Evolutionary conservation across 1,284 basidiomycete genomes (phyloP).

Genomic region (Naganishia cerealis): DNA sequence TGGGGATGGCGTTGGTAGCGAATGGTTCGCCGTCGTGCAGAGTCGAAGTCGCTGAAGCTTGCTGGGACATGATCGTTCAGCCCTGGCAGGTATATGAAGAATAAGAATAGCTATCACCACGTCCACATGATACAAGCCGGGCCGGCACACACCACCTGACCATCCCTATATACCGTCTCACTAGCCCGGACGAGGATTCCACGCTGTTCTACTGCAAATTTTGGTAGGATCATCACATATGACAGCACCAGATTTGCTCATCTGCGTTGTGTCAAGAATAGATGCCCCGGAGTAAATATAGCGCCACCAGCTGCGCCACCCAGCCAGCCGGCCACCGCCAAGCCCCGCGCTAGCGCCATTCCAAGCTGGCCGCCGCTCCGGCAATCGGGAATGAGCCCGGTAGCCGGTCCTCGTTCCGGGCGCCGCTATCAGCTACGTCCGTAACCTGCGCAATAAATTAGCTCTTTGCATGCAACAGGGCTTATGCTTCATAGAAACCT

Average conservation of each 20-base stretch:
- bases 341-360: neutral
- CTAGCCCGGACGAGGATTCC: conserved; percentile 4
- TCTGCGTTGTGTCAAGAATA: conserved; percentile 5
- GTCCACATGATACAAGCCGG: neutral
- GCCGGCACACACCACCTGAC: neutral
- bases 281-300: conserved; percentile 1
- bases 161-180: neutral
- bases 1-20: neutral
- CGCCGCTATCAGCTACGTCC: too few relatives aligned
- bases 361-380: neutral
- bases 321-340: neutral
- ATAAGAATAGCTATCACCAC: neutral
- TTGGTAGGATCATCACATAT: neutral
- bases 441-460: too few relatives aligned
- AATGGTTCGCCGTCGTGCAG: conserved; percentile 7
- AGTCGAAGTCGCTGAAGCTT: conserved; percentile 16
- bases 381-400: neutral
- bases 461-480: too few relatives aligned
- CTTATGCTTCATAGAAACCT: too few relatives aligned
- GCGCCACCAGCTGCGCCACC: neutral
- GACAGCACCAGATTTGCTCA: conserved; percentile 3
- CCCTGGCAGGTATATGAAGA: neutral
- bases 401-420: too few relatives aligned
- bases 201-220: neutral
- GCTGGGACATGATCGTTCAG: conserved; percentile 12